Evolutionary conservation across 78 protist genomes (phyloP).

Genomic region (Corallochytrium limacisporum): DNA sequence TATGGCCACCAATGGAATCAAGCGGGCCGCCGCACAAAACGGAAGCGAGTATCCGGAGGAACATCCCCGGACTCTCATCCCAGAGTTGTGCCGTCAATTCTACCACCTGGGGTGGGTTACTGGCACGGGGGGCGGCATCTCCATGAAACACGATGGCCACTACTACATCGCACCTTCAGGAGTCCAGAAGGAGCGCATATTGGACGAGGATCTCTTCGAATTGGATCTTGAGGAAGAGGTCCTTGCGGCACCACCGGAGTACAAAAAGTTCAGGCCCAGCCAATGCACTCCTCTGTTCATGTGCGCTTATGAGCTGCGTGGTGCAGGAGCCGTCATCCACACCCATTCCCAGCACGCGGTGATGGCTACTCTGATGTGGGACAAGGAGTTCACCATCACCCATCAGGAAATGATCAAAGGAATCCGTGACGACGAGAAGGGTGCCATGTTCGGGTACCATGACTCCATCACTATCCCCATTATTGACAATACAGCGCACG

Average conservation of each 20-base stretch:
- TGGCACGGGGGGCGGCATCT: slow-evolving; percentile 69
- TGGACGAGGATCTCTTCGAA: slow-evolving; percentile 55
- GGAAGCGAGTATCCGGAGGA: no score
- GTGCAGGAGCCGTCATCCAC: slow-evolving; percentile 79
- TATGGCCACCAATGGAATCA: no score
- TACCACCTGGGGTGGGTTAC: slow-evolving; percentile 56
- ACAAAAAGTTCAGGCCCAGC: background rate
- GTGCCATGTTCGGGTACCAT: slow-evolving; percentile 14
- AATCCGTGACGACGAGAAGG: background rate
- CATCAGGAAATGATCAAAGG: slow-evolving; percentile 81
- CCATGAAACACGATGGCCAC: slow-evolving; percentile 9
- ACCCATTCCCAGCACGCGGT: slow-evolving; percentile 63
- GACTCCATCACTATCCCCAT: slow-evolving; percentile 71
- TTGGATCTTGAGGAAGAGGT: slow-evolving; percentile 29
- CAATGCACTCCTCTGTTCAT: slow-evolving; percentile 73
- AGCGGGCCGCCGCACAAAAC: no score
- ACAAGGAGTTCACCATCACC: slow-evolving; percentile 60
- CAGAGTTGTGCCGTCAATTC: slow-evolving; percentile 47
- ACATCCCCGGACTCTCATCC: slow-evolving; percentile 50
- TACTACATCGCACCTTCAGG: slow-evolving; percentile 76
- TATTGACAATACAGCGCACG: slow-evolving; percentile 74
- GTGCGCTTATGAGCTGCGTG: slow-evolving; percentile 34
- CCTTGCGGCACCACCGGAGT: slow-evolving; percentile 1
- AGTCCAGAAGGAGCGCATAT: slow-evolving; percentile 76
- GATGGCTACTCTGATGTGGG: slow-evolving; percentile 52